Evolutionary conservation across 1,139 yeast genomes (phyloP).

Genomic region (Blastobotrys niveus): DNA sequence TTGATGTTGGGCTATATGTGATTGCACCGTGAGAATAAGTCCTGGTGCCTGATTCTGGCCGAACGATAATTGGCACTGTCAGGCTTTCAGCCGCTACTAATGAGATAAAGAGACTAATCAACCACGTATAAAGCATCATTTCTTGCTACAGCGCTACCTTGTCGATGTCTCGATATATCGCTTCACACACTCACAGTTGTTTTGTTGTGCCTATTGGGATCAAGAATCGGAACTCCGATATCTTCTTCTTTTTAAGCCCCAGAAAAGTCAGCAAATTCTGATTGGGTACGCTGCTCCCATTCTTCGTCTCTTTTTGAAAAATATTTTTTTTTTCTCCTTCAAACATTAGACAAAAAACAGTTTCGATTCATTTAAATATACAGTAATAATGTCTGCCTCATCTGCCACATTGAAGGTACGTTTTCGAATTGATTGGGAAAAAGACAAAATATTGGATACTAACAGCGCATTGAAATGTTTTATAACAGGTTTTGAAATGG

Average conservation of each 20-base stretch:
- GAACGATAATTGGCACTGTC: conserved; percentile 14
- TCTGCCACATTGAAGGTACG: conserved; percentile 29
- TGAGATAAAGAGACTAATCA: background rate
- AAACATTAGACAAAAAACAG: background rate
- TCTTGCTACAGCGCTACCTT: too few relatives aligned
- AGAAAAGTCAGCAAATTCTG: too few relatives aligned
- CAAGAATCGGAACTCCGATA: too few relatives aligned
- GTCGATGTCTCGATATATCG: too few relatives aligned
- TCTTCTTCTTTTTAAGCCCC: too few relatives aligned
- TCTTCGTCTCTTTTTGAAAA: too few relatives aligned
- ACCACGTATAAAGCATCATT: too few relatives aligned
- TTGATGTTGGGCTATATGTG: conserved; percentile 9
- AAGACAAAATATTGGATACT: too few relatives aligned
- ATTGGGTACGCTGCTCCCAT: conserved; percentile 1
- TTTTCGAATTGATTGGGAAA: too few relatives aligned
- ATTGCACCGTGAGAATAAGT: conserved; percentile 10
- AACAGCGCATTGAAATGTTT: too few relatives aligned
- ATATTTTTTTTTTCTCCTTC: background rate
- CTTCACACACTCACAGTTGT: too few relatives aligned
- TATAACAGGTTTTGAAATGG: conserved; percentile 72
- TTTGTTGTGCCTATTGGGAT: too few relatives aligned
- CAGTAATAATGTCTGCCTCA: conserved; percentile 9
- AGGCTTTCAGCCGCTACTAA: conserved; percentile 11
- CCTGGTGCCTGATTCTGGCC: conserved; percentile 12
- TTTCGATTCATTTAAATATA: background rate